A percentile compares a stretch with the other conserved stretches of the same genome.
Evolutionary conservation across 2,329 filamentous ascomycete genomes (phyloP).

Genomic region (Parascedosporium putredinis): DNA sequence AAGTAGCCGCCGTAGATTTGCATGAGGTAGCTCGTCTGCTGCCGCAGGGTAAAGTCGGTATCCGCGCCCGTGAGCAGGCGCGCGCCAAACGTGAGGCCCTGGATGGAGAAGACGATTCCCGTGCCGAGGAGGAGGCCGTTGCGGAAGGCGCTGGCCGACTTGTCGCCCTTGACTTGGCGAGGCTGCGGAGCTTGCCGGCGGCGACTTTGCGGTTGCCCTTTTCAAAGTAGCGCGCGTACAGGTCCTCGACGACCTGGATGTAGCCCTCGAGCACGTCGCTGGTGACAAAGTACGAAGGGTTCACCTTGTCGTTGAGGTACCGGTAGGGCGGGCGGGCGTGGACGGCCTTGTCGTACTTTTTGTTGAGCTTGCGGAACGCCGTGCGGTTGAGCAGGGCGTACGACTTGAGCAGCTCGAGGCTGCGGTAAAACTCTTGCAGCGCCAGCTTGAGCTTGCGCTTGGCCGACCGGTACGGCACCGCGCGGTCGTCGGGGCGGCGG

Average conservation of each 20-base stretch:
- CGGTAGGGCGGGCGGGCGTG: constrained; percentile 65
- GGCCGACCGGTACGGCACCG: constrained; percentile 74
- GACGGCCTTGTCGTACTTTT: constrained; percentile 93
- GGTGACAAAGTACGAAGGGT: constrained; percentile 81
- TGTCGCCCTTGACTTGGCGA: constrained; percentile 47
- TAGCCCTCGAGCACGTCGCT: constrained; percentile 76
- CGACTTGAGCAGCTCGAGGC: constrained; percentile 81
- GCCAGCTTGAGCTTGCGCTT: constrained; percentile 89
- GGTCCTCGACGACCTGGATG: constrained; percentile 72
- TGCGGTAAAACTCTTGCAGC: constrained; percentile 85
- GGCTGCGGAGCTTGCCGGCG: constrained; percentile 71
- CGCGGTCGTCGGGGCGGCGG: constrained; percentile 39
- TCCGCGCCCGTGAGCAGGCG: constrained; percentile 35
- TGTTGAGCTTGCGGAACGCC: constrained; percentile 94
- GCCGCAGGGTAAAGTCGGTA: constrained; percentile 33
- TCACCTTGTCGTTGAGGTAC: constrained; percentile 88
- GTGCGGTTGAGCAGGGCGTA: constrained; percentile 85
- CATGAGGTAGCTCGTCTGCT: constrained; percentile 57
- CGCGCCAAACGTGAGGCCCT: constrained; percentile 53
- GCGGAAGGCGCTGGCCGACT: constrained; percentile 47
- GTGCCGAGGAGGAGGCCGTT: constrained; percentile 59
- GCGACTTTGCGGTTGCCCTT: constrained; percentile 88
- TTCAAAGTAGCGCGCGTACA: constrained; percentile 93
- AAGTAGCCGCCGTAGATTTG: constrained; percentile 95
- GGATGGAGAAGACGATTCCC: constrained; percentile 53